A percentile compares a stretch with the other conserved stretches of the same genome.
phyloP scores from a whole-genome alignment of 352 stramenopile species.

The Thraustochytrium sp. region DNA sequence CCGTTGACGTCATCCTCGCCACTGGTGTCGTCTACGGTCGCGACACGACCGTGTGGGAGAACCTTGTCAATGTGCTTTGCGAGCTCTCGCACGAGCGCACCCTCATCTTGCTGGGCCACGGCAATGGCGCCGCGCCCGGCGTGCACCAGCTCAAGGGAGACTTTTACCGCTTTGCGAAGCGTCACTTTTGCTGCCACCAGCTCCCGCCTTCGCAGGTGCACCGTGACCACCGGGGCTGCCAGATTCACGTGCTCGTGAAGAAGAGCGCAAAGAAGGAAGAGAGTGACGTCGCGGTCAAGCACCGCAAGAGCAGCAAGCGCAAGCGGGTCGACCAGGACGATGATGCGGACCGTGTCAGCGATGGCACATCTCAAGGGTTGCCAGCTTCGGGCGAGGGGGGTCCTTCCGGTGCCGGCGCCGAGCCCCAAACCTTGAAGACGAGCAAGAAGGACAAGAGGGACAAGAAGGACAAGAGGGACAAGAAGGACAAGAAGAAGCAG shows the following conservation, averaged over 20 bases:
- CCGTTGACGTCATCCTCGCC: not conserved
- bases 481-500: not conserved
- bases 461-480: not conserved
- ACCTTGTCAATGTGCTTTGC: not conserved
- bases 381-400: no score
- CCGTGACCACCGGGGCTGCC: not conserved
- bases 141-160: slow-evolving; percentile 23
- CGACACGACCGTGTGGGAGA: not conserved
- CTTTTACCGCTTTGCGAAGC: not conserved
- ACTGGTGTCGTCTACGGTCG: slow-evolving; percentile 23
- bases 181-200: not conserved
- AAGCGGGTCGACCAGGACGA: no score
- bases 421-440: no score
- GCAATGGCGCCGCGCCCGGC: slow-evolving; percentile 29
- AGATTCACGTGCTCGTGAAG: not conserved
- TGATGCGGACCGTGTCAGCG: no score
- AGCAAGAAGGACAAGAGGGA: not conserved
- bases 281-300: not conserved
- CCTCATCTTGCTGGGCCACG: not conserved
- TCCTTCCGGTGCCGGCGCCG: no score
- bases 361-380: not conserved
- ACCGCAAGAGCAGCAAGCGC: no score
- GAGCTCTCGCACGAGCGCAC: not conserved
- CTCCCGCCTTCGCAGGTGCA: not conserved
- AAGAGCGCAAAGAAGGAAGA: not conserved